Percentiles rank a stretch among this genome's conserved stretches.
Conservation (phyloP, 176 grass and related monocot genomes). For the Juncus inflexus region DNA sequence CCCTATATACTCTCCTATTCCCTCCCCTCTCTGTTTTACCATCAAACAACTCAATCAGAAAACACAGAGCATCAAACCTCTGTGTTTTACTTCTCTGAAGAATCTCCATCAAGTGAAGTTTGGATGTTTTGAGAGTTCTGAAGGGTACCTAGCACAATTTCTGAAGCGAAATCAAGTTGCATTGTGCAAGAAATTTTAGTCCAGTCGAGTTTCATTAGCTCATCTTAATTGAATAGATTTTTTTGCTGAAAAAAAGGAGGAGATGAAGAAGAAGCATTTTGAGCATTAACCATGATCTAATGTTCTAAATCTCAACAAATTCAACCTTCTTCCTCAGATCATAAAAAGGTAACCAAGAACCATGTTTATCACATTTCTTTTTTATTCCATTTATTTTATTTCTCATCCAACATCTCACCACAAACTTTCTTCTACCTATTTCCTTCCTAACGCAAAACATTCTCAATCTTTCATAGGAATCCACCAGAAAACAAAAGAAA, state of each 20-base stretch:
- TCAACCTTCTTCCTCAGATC: constrained; percentile 7
- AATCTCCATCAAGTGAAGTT: neutral
- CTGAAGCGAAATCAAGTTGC: constrained; percentile 9
- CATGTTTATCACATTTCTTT: constrained; percentile 5
- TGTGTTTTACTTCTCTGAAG: constrained; percentile 15
- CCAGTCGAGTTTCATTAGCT: neutral
- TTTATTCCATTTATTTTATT: constrained; percentile 2
- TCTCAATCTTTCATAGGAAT: neutral
- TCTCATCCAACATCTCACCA: neutral
- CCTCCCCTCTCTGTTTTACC: constrained; percentile 4
- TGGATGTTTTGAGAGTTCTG: constrained; percentile 6
- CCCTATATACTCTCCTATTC: constrained; percentile 27
- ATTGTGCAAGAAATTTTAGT: neutral
- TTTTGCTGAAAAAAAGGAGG: neutral
- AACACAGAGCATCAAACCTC: constrained; percentile 20
- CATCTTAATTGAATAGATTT: constrained; percentile 14
- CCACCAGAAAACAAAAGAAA: constrained; percentile 15
- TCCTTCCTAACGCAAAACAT: constrained; percentile 12
- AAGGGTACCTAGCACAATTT: neutral
- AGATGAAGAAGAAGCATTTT: constrained; percentile 1
- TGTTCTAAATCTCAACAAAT: constrained; percentile 2
- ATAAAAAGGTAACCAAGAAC: constrained; percentile 5
- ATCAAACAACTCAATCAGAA: neutral
- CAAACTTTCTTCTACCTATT: constrained; percentile 6
- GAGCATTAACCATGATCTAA: constrained; percentile 14